These are phyloP conservation scores for Skeletonema grethae DNA, from an alignment of 108 stramenopile genomes.

Conservation along the genomic window DNA sequence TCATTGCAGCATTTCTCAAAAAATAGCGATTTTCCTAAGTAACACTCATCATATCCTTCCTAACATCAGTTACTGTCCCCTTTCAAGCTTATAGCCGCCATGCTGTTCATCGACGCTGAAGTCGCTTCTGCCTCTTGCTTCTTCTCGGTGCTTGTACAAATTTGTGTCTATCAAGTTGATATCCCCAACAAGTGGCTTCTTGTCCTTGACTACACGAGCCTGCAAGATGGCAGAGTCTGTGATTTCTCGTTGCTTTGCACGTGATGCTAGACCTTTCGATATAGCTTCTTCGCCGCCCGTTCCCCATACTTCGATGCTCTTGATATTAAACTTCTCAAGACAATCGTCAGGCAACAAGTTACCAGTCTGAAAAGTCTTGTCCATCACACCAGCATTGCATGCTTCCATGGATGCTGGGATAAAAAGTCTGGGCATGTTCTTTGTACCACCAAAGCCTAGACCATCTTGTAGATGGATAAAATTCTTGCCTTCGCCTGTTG, in stretches of 20 bases:
- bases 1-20: conserved; percentile 61
- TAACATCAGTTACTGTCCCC: conserved; percentile 18
- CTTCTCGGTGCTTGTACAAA: conserved; percentile 39
- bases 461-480: conserved; percentile 48
- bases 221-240: conserved; percentile 42
- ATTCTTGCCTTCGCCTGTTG: conserved; percentile 35
- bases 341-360: conserved; percentile 38
- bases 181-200: conserved; percentile 35
- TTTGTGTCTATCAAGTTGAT: conserved; percentile 46
- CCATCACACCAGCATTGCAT: conserved; percentile 46
- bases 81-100: conserved; percentile 49
- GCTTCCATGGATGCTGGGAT: conserved; percentile 45
- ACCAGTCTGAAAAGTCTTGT: conserved; percentile 46
- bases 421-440: conserved; percentile 41
- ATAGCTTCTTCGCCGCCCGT: conserved; percentile 41
- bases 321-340: conserved; percentile 48
- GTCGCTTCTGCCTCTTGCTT: conserved; percentile 44
- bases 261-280: conserved; percentile 28
- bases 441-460: conserved; percentile 47
- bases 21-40: conserved; percentile 36
- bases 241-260: conserved; percentile 26
- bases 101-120: conserved; percentile 43
- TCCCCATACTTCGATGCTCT: conserved; percentile 49
- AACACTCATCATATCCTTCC: not conserved
- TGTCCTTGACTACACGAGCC: conserved; percentile 44